Base-by-base conservation (phyloP, 768 basidiomycete genomes). In the Chalciporus piperatus region DNA sequence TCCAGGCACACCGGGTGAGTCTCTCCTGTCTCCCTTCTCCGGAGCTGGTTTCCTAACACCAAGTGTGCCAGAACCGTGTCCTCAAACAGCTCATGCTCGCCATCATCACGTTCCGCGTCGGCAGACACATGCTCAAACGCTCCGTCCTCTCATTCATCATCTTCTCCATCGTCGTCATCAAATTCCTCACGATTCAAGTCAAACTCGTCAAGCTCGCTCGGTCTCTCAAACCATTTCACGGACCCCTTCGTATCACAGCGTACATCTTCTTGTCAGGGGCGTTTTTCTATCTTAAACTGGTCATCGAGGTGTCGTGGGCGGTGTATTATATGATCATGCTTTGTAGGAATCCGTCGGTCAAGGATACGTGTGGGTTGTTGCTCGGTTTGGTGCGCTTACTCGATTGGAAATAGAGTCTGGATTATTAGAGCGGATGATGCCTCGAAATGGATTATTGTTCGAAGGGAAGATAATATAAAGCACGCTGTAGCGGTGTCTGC, bases 151-250 rank as follows among this genome's bases (percentile, higher is more conserved):
- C 61, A 33, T 63, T 65, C 45, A 52, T 66, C 57, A 61, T 66
- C 54, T 65, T 68, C 32, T 48, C 66, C 45, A 63, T 66, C 61
- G 53, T 66, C 53, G 55, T 59, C 54, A 50, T 66, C 61, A 68
- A 68, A 50, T 11, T 68, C 38, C 51, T 68, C 17, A 52, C 61
- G 45, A 50, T 66, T 47, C 65, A 67, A 6, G 55, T 67, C 52
- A 67, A 63, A 33, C 65, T 66, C 27, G 55, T 67, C 54, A 67
- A 61, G 22, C 58, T 63, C 1, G 59, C 55, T 14, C 65, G 65
- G 10, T 54, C 65, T 1, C 66, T 67, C 5, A 55, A 50, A 32
- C 63, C 59, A 12, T 55, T 66, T n/a, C 57, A 61, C 16, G 56
- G 65, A 2, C 65, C 65, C 0, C 44, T 68, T 35, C 56, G 59